Evolutionary conservation across 2,329 filamentous ascomycete species (phyloP), one percentile per base, ranked within the genome.

Genomic region (Neoascochyta sp.): DNA sequence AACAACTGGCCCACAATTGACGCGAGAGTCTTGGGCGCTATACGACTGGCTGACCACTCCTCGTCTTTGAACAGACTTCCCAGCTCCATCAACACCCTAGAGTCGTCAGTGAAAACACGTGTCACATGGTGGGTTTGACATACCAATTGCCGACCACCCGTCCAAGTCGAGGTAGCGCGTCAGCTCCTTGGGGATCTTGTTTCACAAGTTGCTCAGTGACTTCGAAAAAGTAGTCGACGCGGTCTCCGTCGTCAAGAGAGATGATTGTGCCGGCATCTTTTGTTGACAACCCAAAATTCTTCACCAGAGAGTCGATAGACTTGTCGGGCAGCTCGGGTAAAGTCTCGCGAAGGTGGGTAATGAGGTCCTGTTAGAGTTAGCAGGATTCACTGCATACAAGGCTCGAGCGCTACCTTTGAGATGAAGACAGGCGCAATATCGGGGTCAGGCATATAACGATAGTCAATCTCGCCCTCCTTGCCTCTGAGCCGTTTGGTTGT

Each of bases 361-460:
- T 68, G 1, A 96, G 70, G 34, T 85, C 80, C 37, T 67, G 24
- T 18, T 15, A 22, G 10, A 4, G 16, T 47, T 27, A 52, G 36
- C 34, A 28, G 14, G 11, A 29, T 8, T 7, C 4, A 10, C 24
- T 10, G 8, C n/a, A 4, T 16, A 17, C 6, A 21, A 26, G 5
- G 4, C 3, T 9, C 4, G 22, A 3, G 7, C 26, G 50, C 22
- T 43, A 68, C 65, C 2, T 72, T 56, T 6, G 80, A 80, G 38
- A 98, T 83, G 3, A 88, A 58, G 2, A 98, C 70, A 2, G 92
- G 87, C 0, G 78, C 75, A 9, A 98, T 72, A 57, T 98, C 92
- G 4, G 92, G 86, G 59, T 98, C 92, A 0, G 92, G 90, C 90
- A 98, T 96, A 58, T 98, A 98, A 22, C 92, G 76, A 63, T 98